Conservation (phyloP, 2,329 filamentous ascomycete species). For the Samsoniella hepiali region DNA sequence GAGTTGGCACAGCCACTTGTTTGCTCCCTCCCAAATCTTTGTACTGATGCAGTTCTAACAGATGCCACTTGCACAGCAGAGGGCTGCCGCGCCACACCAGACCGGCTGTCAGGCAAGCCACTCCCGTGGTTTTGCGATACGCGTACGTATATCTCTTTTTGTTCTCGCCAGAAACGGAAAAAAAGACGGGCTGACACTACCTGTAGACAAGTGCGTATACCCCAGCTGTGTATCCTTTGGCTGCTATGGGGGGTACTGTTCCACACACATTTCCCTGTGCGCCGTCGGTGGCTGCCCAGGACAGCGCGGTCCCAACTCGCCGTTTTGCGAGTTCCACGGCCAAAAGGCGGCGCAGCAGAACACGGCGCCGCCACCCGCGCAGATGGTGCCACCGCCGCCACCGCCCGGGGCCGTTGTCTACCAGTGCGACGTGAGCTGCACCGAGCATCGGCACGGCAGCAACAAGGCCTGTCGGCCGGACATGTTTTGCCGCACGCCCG, state of each 20-base stretch:
- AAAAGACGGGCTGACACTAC: neutral
- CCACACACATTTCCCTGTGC: neutral
- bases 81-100: neutral
- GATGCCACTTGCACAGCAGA: constrained; percentile 2
- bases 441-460: constrained; percentile 16
- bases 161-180: neutral
- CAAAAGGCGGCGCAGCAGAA: neutral
- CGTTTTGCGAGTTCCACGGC: constrained; percentile 3
- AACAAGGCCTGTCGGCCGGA: constrained; percentile 1
- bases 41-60: neutral
- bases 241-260: neutral
- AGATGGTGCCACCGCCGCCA: too few species aligned
- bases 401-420: neutral
- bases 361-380: too few species aligned
- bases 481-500: constrained; percentile 5
- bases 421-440: constrained; percentile 3
- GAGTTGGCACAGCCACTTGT: neutral
- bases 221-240: neutral
- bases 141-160: neutral
- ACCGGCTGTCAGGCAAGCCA: neutral
- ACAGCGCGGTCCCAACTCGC: neutral
- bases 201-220: constrained; percentile 4
- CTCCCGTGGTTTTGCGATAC: constrained; percentile 9
- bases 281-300: neutral
- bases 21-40: neutral